Conservation (phyloP, 2,329 filamentous ascomycete species). For the Piedraia hortae region DNA sequence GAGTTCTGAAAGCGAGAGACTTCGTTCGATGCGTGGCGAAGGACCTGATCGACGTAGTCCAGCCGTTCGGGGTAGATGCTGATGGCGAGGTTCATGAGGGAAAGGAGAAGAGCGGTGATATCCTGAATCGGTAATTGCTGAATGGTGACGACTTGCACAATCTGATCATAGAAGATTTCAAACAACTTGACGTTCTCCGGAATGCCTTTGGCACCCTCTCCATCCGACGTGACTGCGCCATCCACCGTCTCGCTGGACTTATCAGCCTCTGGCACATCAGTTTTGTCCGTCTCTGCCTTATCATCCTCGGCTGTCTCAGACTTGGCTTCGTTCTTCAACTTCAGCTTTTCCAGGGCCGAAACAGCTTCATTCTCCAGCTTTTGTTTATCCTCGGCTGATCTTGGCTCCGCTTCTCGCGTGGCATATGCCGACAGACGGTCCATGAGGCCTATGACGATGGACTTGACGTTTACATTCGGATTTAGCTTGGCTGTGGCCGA, state of each 20-base stretch:
- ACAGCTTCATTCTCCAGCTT: slow-evolving; percentile 69
- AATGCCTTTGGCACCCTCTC: slow-evolving; percentile 30
- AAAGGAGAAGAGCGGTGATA: slow-evolving; percentile 80
- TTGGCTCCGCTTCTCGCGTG: slow-evolving; percentile 54
- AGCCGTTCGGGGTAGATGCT: slow-evolving; percentile 84
- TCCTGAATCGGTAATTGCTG: slow-evolving; percentile 83
- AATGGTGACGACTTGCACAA: slow-evolving; percentile 73
- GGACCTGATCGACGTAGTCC: slow-evolving; percentile 84
- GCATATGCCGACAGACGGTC: slow-evolving; percentile 84
- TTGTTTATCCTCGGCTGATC: slow-evolving; percentile 40
- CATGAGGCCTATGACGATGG: slow-evolving; percentile 94
- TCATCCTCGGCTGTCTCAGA: slow-evolving; percentile 7
- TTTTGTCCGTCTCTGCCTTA: slow-evolving; percentile 2
- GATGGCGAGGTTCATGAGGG: slow-evolving; percentile 69
- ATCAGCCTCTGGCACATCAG: slow-evolving; percentile 3
- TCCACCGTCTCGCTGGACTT: slow-evolving; percentile 16
- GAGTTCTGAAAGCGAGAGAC: slow-evolving; percentile 75
- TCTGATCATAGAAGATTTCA: slow-evolving; percentile 91
- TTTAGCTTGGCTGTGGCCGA: slow-evolving; percentile 81
- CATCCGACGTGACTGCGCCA: slow-evolving; percentile 18
- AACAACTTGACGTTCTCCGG: slow-evolving; percentile 67
- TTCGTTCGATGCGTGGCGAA: slow-evolving; percentile 68
- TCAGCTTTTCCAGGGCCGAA: slow-evolving; percentile 46
- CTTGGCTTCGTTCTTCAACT: slow-evolving; percentile 27
- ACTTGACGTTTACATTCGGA: slow-evolving; percentile 90